These are phyloP conservation scores for Schizonepeta tenuifolia DNA, from an alignment of 257 asterid species.

Conservation along the genomic window DNA sequence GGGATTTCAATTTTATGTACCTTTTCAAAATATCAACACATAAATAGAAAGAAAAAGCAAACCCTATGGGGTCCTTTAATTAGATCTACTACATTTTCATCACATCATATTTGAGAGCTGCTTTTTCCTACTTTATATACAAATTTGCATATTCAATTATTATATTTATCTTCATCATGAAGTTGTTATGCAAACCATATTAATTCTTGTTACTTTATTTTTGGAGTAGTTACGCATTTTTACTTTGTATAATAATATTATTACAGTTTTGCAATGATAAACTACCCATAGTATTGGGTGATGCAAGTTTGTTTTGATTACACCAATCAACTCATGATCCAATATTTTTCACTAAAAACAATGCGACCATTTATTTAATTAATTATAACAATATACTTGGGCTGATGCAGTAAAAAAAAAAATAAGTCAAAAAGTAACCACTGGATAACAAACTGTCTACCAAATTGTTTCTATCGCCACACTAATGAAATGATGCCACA, in stretches of 20 bases:
- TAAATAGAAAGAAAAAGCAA: no score
- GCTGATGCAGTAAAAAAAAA: not conserved
- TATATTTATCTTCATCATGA: not conserved
- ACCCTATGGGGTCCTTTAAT: no score
- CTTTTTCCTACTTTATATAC: no score
- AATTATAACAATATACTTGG: not conserved
- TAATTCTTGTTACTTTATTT: not conserved
- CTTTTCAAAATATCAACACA: no score
- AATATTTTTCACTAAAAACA: slow-evolving; percentile 35
- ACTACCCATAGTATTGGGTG: not conserved
- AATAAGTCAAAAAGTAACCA: slow-evolving; percentile 22
- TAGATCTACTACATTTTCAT: not conserved
- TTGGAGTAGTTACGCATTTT: not conserved
- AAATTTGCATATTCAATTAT: no score
- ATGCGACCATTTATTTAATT: slow-evolving; percentile 21
- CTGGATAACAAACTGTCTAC: slow-evolving; percentile 15
- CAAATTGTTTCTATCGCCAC: not conserved
- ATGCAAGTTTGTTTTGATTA: slow-evolving; percentile 19
- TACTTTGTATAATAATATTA: not conserved
- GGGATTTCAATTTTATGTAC: no score
- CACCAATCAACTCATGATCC: slow-evolving; percentile 28
- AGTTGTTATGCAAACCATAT: not conserved
- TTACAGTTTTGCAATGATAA: slow-evolving; percentile 6
- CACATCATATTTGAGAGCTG: not conserved
- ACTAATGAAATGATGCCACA: not conserved